A percentile compares a stretch with the other conserved stretches of the same genome.
Conservation (phyloP, 2,329 filamentous ascomycete genomes). For the Pseudocercospora vitis region DNA sequence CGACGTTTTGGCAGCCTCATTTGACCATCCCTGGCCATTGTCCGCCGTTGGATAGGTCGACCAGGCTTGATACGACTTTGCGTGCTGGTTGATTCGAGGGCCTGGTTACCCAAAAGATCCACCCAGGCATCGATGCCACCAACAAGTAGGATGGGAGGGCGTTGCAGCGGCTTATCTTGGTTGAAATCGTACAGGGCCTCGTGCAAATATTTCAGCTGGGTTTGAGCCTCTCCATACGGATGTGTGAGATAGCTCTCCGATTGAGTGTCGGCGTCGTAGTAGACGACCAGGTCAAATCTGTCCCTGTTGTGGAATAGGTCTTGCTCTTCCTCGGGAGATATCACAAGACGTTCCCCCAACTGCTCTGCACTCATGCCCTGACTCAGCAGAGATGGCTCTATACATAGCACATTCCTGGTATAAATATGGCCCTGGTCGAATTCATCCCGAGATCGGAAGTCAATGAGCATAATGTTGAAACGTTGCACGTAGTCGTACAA, state of each 20-base stretch:
- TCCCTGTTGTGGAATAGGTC: constrained; percentile 69
- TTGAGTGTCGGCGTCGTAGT: constrained; percentile 74
- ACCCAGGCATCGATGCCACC: constrained; percentile 87
- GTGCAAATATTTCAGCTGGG: constrained; percentile 68
- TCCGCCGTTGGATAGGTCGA: constrained; percentile 54
- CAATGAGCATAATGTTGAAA: constrained; percentile 75
- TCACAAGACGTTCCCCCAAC: constrained; percentile 65
- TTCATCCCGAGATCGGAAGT: constrained; percentile 74
- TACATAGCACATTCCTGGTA: constrained; percentile 78
- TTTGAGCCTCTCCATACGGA: constrained; percentile 43
- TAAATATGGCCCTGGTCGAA: constrained; percentile 90
- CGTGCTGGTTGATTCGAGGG: constrained; percentile 59
- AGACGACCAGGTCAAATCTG: constrained; percentile 82
- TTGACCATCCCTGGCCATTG: constrained; percentile 48
- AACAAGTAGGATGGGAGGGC: constrained; percentile 71
- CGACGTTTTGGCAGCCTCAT: constrained; percentile 57
- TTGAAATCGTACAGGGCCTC: constrained; percentile 83
- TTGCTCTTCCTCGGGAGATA: constrained; percentile 74
- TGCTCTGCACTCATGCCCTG: constrained; percentile 66
- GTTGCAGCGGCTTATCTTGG: constrained; percentile 70
- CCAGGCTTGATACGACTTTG: constrained; percentile 50
- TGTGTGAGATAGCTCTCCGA: constrained; percentile 58
- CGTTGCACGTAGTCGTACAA: constrained; percentile 69
- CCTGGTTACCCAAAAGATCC: constrained; percentile 72
- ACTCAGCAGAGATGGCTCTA: constrained; percentile 77